These are phyloP conservation scores for Vitis hybrid DNA, from an alignment of 177 flowering plant genomes.

Conservation along the genomic window DNA sequence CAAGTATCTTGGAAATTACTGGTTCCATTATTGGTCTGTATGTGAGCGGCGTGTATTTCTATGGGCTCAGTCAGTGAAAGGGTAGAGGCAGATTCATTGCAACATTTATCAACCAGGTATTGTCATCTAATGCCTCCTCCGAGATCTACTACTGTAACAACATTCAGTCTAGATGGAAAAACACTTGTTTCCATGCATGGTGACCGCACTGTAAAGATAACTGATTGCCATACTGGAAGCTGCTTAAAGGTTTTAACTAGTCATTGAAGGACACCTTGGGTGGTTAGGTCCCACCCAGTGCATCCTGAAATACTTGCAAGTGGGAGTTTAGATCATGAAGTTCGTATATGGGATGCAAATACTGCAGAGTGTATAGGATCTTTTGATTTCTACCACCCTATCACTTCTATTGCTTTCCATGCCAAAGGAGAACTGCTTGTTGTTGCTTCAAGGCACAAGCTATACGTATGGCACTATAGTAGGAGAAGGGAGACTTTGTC, in stretches of 20 bases:
- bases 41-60: too few species aligned
- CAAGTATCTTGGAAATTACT: too few species aligned
- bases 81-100: slow-evolving; percentile 87
- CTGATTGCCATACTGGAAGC: slow-evolving; percentile 80
- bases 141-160: slow-evolving; percentile 96
- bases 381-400: slow-evolving; percentile 88
- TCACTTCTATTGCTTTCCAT: slow-evolving; percentile 98
- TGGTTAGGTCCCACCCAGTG: slow-evolving; percentile 97
- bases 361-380: slow-evolving; percentile 87
- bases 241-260: slow-evolving; percentile 94
- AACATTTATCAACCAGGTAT: slow-evolving; percentile 79
- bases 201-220: slow-evolving; percentile 95
- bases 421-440: slow-evolving; percentile 92
- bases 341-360: slow-evolving; percentile 92
- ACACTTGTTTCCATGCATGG: slow-evolving; percentile 98
- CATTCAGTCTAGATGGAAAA: slow-evolving; percentile 92
- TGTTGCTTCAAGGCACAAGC: slow-evolving; percentile 98
- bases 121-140: slow-evolving; percentile 91
- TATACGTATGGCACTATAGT: slow-evolving; percentile 90
- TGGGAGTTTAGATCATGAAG: slow-evolving; percentile 98
- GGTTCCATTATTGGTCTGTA: too few species aligned
- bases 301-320: slow-evolving; percentile 87
- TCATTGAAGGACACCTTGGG: slow-evolving; percentile 98
- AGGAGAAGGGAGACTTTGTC: slow-evolving; percentile 59
- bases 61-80: slow-evolving; percentile 21